Evolutionary conservation across 2,329 filamentous ascomycete species (phyloP), one percentile per base, ranked within the genome.

Genomic region (Alternaria rosae): DNA sequence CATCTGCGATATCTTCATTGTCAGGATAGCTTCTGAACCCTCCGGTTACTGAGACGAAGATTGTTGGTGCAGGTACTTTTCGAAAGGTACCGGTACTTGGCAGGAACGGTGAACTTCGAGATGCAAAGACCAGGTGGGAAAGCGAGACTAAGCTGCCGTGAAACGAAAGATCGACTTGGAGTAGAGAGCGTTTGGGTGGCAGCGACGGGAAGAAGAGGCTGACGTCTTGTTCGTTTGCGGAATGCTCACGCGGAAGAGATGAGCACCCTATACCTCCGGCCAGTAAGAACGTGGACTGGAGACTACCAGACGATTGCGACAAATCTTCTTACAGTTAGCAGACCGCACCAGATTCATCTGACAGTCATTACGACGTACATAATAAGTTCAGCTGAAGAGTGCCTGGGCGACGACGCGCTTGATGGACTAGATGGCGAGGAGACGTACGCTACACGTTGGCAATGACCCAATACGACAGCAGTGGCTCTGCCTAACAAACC

Each of bases 1-100:
- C 25, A 83, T 68, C 12, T 76, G 75, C 43, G 76, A 61, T 59
- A 83, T 82, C 62, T 78, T 79, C 75, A 83, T 80, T 10, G 20
- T 25, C 52, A 45, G 30, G 26, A 35, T 23, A 12, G 25, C 17
- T 28, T 54, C 55, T 13, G 26, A 23, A 44, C 41, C 17, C 23
- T 45, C 48, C 50, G 42, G 32, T 44, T 35, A 17, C 5, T 15
- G 13, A 11, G 17, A 38, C 28, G 47, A 35, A 50, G 47, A 50
- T 17, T 23, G 17, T 35, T 35, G 28, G 28, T 50, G 28, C 20
- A 35, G 28, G 47, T 50, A 60, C 60, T 70, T 67, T 63, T 67
- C 59, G 57, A 50, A 38, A 55, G 44, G 63, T 66, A 67, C 68
- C 54, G 28, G 51, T 65, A 54, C 30, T 55, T 57, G 56, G 56